Percentiles rank a stretch among this genome's conserved stretches.
Conservation (phyloP, 768 basidiomycete genomes). For the Auriscalpium orientale region DNA sequence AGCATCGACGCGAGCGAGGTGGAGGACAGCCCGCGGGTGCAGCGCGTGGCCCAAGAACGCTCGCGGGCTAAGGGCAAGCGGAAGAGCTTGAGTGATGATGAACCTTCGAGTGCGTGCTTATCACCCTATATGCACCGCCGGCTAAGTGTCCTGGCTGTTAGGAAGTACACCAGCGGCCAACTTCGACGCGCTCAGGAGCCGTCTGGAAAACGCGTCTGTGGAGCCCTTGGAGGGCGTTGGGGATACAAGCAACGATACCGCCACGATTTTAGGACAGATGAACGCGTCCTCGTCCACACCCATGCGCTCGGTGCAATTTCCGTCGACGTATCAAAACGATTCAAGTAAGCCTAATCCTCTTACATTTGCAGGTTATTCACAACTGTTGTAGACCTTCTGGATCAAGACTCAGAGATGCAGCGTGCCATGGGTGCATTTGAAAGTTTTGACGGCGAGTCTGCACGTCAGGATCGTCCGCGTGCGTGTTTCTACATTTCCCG, state of each 20-base stretch:
- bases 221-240: constrained; percentile 1
- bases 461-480: constrained; percentile 8
- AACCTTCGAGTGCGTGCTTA: constrained; percentile 8
- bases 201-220: constrained; percentile 6
- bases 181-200: constrained; percentile 8
- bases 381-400: constrained; percentile 12
- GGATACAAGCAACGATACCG: constrained; percentile 6
- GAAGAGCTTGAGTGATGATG: constrained; percentile 14
- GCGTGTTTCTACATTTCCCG: not conserved
- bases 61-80: constrained; percentile 12
- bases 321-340: constrained; percentile 9
- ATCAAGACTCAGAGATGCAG: constrained; percentile 16
- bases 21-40: constrained; percentile 15
- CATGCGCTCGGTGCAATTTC: constrained; percentile 13
- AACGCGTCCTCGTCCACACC: constrained; percentile 1
- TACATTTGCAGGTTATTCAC: not conserved
- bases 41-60: constrained; percentile 10
- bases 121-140: not conserved
- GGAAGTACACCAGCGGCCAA: constrained; percentile 1
- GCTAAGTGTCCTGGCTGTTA: not conserved
- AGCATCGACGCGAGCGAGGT: constrained; percentile 17
- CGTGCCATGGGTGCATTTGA: constrained; percentile 13
- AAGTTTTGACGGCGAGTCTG: constrained; percentile 9
- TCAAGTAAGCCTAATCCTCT: constrained; percentile 5
- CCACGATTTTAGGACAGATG: constrained; percentile 6